Conservation (phyloP, 345 rosid species). For the Heritiera fomes region DNA sequence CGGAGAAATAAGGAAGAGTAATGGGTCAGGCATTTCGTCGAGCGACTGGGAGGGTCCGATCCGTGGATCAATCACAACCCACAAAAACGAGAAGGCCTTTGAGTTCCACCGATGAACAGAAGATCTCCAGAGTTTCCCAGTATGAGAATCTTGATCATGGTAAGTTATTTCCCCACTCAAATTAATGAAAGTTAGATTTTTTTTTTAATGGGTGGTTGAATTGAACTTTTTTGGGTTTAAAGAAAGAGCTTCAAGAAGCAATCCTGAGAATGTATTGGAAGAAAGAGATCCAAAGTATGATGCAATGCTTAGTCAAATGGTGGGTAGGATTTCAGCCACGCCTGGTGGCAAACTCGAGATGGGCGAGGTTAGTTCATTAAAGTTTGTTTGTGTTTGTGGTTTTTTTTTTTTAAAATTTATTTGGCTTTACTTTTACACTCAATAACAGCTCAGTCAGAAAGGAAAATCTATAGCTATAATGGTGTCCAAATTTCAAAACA, state of each 20-base stretch:
- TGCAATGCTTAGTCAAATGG: slow-evolving; percentile 86
- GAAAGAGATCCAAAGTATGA: slow-evolving; percentile 70
- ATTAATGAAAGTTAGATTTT: neutral
- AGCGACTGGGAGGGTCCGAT: slow-evolving; percentile 72
- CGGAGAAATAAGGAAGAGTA: neutral
- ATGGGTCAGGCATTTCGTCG: slow-evolving; percentile 99
- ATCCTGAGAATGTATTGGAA: slow-evolving; percentile 56
- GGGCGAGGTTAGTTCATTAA: slow-evolving; percentile 71
- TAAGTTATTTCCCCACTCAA: slow-evolving; percentile 18
- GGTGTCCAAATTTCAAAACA: neutral
- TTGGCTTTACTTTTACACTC: neutral
- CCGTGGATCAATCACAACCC: slow-evolving; percentile 45
- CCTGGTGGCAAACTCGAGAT: slow-evolving; percentile 86
- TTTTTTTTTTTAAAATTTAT: no score
- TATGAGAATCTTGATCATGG: slow-evolving; percentile 35
- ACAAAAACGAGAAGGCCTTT: slow-evolving; percentile 37
- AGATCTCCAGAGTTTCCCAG: slow-evolving; percentile 31
- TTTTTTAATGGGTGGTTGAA: neutral
- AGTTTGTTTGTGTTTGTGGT: no score
- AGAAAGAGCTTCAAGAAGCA: slow-evolving; percentile 40
- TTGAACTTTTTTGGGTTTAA: neutral
- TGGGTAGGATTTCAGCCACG: slow-evolving; percentile 75
- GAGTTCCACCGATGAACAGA: slow-evolving; percentile 31
- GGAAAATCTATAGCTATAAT: neutral
- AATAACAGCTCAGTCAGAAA: neutral